Percentiles rank a stretch among this genome's conserved stretches.
These are phyloP conservation scores for Scleroderma bovista DNA, from an alignment of 768 basidiomycete genomes.

Conservation along the genomic window DNA sequence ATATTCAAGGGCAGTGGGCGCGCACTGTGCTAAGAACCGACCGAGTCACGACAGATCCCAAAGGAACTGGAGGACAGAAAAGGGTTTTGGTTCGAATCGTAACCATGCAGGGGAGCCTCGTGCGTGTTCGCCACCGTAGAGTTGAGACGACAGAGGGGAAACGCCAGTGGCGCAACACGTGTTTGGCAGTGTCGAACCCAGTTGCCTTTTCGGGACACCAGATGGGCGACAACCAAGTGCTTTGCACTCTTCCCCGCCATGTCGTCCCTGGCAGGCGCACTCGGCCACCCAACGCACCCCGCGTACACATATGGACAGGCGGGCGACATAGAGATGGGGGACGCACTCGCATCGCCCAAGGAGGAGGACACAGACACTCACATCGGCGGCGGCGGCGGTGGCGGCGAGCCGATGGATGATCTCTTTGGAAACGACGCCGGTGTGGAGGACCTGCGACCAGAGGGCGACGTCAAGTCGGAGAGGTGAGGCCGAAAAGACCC, in stretches of 20 bases:
- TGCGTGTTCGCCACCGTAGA: neutral
- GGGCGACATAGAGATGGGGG: constrained; percentile 41
- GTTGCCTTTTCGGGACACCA: no score
- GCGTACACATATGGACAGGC: constrained; percentile 14
- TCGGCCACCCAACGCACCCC: constrained; percentile 34
- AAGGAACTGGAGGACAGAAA: constrained; percentile 1
- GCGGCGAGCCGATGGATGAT: constrained; percentile 65
- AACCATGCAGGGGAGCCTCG: neutral
- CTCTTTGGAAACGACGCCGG: constrained; percentile 78
- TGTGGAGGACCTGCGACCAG: constrained; percentile 33
- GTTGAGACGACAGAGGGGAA: no score
- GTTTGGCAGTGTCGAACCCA: no score
- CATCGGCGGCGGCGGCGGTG: constrained; percentile 1
- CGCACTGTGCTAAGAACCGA: no score
- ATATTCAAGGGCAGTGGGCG: no score
- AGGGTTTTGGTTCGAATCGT: neutral
- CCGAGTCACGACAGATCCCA: neutral
- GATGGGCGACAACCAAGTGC: neutral
- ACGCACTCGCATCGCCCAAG: constrained; percentile 9
- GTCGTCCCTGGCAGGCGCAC: constrained; percentile 58
- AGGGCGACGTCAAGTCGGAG: constrained; percentile 38
- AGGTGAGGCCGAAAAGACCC: constrained; percentile 31
- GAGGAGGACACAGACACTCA: constrained; percentile 14
- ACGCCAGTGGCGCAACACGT: no score
- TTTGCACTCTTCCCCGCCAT: constrained; percentile 30